phyloP scores from a whole-genome alignment of 257 asterid species.

The Misopates orontium region DNA sequence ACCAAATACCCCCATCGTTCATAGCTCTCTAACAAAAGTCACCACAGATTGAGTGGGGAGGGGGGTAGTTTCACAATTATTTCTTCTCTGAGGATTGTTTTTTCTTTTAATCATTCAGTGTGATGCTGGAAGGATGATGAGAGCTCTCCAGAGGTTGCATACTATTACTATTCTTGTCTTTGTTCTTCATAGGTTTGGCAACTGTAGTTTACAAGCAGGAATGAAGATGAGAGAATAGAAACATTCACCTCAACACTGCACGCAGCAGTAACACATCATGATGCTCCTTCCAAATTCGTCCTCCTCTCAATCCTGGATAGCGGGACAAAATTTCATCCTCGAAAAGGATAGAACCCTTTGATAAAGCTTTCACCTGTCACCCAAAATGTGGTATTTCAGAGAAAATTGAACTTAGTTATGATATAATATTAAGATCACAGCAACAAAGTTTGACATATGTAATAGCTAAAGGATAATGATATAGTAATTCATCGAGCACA shows the following conservation, averaged over 20 bases:
- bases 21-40: conserved; percentile 17
- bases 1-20: conserved; percentile 20
- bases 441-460: conserved; percentile 13
- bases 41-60: background rate
- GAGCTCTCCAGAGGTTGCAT: background rate
- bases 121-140: background rate
- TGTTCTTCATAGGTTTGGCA: conserved; percentile 17
- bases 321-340: conserved; percentile 64
- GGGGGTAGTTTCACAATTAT: conserved; percentile 13
- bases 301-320: conserved; percentile 81
- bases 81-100: background rate
- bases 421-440: conserved; percentile 16
- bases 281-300: conserved; percentile 82
- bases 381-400: conserved; percentile 29
- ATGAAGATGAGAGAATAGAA: conserved; percentile 17
- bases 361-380: conserved; percentile 61
- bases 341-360: conserved; percentile 60
- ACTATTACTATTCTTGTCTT: conserved; percentile 13
- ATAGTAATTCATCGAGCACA: background rate
- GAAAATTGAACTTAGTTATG: conserved; percentile 18
- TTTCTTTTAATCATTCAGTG: conserved; percentile 12
- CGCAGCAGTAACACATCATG: conserved; percentile 76
- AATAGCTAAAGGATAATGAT: background rate
- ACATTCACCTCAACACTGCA: conserved; percentile 75
- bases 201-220: conserved; percentile 17